phyloP scores from a whole-genome alignment of 2,329 filamentous ascomycete species.

The Ploettnerulaceae sp. region DNA sequence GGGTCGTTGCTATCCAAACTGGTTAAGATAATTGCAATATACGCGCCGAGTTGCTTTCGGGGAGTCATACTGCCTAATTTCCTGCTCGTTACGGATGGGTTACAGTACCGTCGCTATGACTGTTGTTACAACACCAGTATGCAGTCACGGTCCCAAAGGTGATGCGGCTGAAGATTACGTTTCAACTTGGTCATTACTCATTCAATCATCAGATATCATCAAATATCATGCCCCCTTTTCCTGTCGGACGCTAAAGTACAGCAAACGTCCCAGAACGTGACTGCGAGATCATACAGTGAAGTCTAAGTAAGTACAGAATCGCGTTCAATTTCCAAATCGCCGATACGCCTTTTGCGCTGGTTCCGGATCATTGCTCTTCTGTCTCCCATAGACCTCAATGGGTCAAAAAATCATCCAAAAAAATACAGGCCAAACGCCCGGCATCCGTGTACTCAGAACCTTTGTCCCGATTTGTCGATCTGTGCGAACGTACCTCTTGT shows the following conservation, averaged over 20 bases:
- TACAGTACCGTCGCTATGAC: neutral
- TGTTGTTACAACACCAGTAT: no score
- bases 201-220: constrained; percentile 5
- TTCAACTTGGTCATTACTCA: constrained; percentile 1
- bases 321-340: neutral
- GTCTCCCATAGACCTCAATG: constrained; percentile 14
- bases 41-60: constrained; percentile 7
- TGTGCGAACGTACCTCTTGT: constrained; percentile 22
- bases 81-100: neutral
- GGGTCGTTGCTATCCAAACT: constrained; percentile 3
- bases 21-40: constrained; percentile 3
- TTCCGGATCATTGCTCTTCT: neutral
- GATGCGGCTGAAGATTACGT: neutral
- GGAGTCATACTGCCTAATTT: constrained; percentile 5
- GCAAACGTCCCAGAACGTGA: neutral
- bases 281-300: neutral
- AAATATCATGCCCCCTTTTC: neutral
- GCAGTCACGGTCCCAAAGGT: constrained; percentile 2
- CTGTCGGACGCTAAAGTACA: neutral
- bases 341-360: neutral
- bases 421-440: constrained; percentile 29
- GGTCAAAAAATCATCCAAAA: constrained; percentile 31
- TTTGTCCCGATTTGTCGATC: constrained; percentile 12
- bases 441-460: constrained; percentile 26
- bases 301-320: constrained; percentile 2